Conservation (phyloP, 192 early-diverging fungal species). For the Phycomyces nitens region DNA sequence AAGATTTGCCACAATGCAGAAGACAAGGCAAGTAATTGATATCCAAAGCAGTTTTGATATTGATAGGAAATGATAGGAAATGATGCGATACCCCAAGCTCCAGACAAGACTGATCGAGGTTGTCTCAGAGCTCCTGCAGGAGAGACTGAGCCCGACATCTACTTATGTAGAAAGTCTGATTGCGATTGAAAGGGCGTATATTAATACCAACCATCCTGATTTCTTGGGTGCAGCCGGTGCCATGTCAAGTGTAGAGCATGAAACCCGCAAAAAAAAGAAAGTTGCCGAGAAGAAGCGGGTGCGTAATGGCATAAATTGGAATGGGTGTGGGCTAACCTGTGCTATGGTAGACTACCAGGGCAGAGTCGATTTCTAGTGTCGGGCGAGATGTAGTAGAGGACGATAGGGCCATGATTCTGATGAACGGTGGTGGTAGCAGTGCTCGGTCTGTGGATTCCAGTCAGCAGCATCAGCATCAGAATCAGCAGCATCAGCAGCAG, state of each 20-base stretch:
- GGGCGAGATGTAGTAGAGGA: neutral
- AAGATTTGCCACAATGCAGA: constrained; percentile 76
- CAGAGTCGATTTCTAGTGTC: neutral
- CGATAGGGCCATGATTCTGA: neutral
- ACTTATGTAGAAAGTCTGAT: constrained; percentile 78
- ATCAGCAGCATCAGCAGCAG: no score
- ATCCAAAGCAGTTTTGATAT: neutral
- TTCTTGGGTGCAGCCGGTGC: constrained; percentile 78
- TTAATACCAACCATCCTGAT: constrained; percentile 85
- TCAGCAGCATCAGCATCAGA: no score
- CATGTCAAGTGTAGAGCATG: constrained; percentile 66
- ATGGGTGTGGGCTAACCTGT: no score
- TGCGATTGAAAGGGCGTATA: constrained; percentile 77
- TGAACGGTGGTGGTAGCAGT: no score
- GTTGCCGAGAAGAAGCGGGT: constrained; percentile 26
- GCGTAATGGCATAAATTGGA: neutral
- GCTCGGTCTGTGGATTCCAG: no score
- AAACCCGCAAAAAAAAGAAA: constrained; percentile 59
- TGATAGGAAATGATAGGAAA: constrained; percentile 41
- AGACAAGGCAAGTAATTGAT: constrained; percentile 46
- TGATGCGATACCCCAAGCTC: constrained; percentile 72
- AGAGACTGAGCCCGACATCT: constrained; percentile 68
- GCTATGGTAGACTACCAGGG: neutral
- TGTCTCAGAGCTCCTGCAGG: constrained; percentile 72
- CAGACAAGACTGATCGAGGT: constrained; percentile 72